A percentile compares a stretch with the other conserved stretches of the same genome.
Evolutionary conservation across 352 stramenopile species (phyloP).

Genomic region (Phytopythium vexans): DNA sequence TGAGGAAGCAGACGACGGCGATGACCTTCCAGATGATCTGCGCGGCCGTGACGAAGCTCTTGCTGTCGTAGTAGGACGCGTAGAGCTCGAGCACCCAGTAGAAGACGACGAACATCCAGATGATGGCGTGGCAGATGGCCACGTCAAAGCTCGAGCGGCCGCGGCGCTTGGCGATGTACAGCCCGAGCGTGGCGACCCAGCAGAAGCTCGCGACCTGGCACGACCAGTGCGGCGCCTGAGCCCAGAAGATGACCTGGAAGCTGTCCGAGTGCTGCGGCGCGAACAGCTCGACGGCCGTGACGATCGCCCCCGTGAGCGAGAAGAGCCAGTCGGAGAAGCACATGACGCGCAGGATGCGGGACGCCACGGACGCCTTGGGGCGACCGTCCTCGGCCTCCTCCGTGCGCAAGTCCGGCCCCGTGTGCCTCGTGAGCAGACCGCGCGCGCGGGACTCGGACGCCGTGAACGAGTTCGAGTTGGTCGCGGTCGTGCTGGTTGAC

Average conservation of each 20-base stretch:
- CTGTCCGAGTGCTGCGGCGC: constrained; percentile 13
- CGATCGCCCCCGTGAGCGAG: constrained; percentile 54
- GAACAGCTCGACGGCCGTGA: constrained; percentile 53
- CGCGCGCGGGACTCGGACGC: constrained; percentile 20
- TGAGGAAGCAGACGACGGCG: constrained; percentile 48
- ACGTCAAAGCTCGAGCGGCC: constrained; percentile 65
- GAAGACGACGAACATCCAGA: constrained; percentile 76
- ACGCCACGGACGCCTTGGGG: constrained; percentile 45
- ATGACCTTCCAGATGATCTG: constrained; percentile 78
- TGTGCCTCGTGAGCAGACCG: constrained; percentile 15
- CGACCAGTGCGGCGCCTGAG: constrained; percentile 66
- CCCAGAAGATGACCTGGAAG: constrained; percentile 75
- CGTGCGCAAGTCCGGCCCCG: constrained; percentile 16
- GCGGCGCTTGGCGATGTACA: constrained; percentile 72
- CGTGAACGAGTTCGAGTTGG: constrained; percentile 27
- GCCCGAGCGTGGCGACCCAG: constrained; percentile 65
- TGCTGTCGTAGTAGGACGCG: constrained; percentile 51
- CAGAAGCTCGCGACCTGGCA: constrained; percentile 78
- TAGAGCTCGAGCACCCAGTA: constrained; percentile 79
- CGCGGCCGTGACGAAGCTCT: constrained; percentile 36
- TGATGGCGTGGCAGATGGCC: constrained; percentile 66
- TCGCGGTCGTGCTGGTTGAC: constrained; percentile 17
- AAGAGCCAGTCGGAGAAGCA: constrained; percentile 74
- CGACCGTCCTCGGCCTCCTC: constrained; percentile 31
- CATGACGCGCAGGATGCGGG: constrained; percentile 61